Base-by-base conservation (phyloP, 108 stramenopile species). In the Cyclotella sp. region DNA sequence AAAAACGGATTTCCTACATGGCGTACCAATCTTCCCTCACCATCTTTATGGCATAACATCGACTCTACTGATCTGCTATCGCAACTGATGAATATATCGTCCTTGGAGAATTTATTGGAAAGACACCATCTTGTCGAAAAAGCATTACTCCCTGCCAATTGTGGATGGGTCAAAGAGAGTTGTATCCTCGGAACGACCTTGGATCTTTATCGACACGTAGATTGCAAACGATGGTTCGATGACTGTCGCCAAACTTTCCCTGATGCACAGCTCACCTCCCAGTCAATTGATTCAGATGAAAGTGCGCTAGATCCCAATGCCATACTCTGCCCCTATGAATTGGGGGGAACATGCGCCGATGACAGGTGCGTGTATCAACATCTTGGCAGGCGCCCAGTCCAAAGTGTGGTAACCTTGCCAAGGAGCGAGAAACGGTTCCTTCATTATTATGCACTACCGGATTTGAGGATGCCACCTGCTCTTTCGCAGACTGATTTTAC, bases 301-400 rank as follows among this genome's bases (percentile, higher is more conserved):
- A 43, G 49, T 39, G 40, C 14, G 47, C 51, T 88, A 13, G 87
- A 93, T 73, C 92, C 92, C 0, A 83, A 93, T 57, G 60, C 81
- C 9, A 44, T 81, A 9, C 75, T 91, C 0, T 93, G 92, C 71
- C 92, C 92, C 0, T 93, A 90, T 63, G 92, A 93, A 68, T 61
- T 93, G 34, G 85, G 83, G 5, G 92, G 92, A 24, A 79, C 79
- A 0, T 93, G 92, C 64, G 86, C 82, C 46, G 92, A 93, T 27
- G 67, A 82, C 19, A 68, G 67, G 67, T 93, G 92, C 66, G 82
- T 82, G 0, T 93, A 91, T 74, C 92, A 91, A 44, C 92, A 93
- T 71, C 63, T 85, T 16, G 15, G 26, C 0, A 72, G 60, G 52
- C 18, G 68, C 2, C 45, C 43, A 1, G 21, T 21, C 9, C 24